Evolutionary conservation across 805 yeast genomes (phyloP), one percentile per base, ranked within the genome.

Genomic region (Tetrapisispora fleetii): DNA sequence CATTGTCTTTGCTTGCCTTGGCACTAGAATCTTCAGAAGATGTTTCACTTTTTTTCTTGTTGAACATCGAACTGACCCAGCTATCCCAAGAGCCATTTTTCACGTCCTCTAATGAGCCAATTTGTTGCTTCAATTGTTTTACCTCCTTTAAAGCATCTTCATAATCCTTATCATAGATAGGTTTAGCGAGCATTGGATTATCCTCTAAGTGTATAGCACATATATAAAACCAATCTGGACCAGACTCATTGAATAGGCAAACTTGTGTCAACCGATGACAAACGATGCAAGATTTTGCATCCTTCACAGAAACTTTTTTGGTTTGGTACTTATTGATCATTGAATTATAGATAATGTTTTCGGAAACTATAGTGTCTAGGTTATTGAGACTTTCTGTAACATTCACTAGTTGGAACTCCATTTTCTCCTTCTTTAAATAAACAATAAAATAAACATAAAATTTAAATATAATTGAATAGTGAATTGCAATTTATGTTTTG

Each of bases 171-270:
- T 50, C 48, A 45, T 63, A 59, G 6, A 55, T n/a, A 1, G 69
- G 67, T 18, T 47, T 52, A 14, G 54, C 66, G 48, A 65, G 63
- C 17, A 56, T 59, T 7, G 66, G 62, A 49, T 65, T 65, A 40
- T 65, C 66, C 17, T 54, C 55, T n/a, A 65, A 45, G 48, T 65
- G 69, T n/a, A 64, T 53, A 40, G 61, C 65, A 48, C 69, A 65
- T 27, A 61, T 54, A 48, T 65, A 63, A 18, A 65, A 56, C 67
- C 65, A 65, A 48, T 65, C 69, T 7, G 55, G 58, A 6, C 59
- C 60, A 4, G 58, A 47, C 5, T 35, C 49, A 39, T 58, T 62
- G 49, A 52, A 60, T 16, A 65, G 50, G 9, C 63, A 67, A 2
- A 62, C 57, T 1, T 58, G 52, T 0, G 65, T 54, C 10, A 63